These are phyloP conservation scores for Colletotrichum sp. DNA, from an alignment of 2,329 filamentous ascomycete species.

Conservation along the genomic window DNA sequence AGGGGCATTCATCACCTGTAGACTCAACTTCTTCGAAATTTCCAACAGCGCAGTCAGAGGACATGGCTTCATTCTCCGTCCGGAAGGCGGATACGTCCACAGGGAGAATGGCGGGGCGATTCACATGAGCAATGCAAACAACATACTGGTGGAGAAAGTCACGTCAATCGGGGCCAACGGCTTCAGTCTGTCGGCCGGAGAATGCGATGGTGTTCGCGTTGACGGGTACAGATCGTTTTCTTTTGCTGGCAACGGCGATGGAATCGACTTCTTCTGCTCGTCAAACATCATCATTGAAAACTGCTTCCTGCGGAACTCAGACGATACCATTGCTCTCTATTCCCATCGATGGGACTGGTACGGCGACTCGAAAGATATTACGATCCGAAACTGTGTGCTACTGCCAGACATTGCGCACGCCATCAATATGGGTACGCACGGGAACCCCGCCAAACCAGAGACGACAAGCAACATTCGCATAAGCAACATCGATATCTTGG, in stretches of 20 bases:
- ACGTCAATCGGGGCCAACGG: conserved; percentile 23
- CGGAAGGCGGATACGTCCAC: conserved; percentile 24
- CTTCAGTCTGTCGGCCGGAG: conserved; percentile 24
- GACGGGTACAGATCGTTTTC: conserved; percentile 25
- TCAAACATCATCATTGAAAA: conserved; percentile 31
- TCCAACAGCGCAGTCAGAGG: not conserved
- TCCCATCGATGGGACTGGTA: conserved; percentile 35
- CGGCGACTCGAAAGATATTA: conserved; percentile 37
- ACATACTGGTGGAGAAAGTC: conserved; percentile 24
- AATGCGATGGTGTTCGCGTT: conserved; percentile 23
- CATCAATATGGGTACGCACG: conserved; percentile 40
- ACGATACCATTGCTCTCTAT: conserved; percentile 40
- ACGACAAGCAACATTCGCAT: conserved; percentile 32
- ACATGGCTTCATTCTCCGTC: conserved; percentile 23
- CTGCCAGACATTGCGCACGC: conserved; percentile 38
- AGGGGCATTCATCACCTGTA: conserved; percentile 22
- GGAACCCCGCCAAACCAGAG: conserved; percentile 36
- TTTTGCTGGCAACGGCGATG: conserved; percentile 27
- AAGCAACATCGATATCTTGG: conserved; percentile 39
- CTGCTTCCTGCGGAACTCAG: conserved; percentile 39
- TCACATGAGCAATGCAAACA: conserved; percentile 17
- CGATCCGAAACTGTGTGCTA: conserved; percentile 32
- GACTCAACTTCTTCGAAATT: conserved; percentile 23
- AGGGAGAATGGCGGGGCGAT: not conserved
- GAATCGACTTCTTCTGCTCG: conserved; percentile 30